These are phyloP conservation scores for Cunninghamia lanceolata DNA, from an alignment of 75 land plant genomes.

Conservation along the genomic window DNA sequence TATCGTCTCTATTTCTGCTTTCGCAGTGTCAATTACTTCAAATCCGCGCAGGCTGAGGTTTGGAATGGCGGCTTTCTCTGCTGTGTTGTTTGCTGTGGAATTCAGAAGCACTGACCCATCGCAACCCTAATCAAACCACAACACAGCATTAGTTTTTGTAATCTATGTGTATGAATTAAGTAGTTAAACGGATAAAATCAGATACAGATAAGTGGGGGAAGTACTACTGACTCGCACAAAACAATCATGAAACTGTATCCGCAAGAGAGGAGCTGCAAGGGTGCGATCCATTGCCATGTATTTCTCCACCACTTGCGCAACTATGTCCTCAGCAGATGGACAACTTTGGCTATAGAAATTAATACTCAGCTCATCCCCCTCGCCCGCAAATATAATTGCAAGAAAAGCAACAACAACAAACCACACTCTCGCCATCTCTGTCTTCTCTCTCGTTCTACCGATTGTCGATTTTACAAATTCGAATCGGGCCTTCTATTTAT, in stretches of 20 bases:
- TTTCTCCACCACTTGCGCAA: conserved; percentile 23
- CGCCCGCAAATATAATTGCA: background rate
- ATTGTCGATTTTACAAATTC: too few relatives aligned
- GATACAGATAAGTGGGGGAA: too few relatives aligned
- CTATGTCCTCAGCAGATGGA: conserved; percentile 28
- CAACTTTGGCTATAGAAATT: conserved; percentile 42
- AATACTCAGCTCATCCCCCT: background rate
- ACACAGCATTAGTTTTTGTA: background rate
- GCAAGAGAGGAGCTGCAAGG: conserved; percentile 32
- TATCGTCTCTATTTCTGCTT: too few relatives aligned
- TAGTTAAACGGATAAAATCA: too few relatives aligned
- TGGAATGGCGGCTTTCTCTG: conserved; percentile 27
- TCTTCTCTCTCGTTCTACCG: background rate
- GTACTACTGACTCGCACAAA: too few relatives aligned
- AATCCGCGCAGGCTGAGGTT: too few relatives aligned
- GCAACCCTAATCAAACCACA: conserved; percentile 41
- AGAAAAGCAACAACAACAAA: background rate
- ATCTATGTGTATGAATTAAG: too few relatives aligned
- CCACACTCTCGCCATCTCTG: background rate
- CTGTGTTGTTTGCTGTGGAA: conserved; percentile 16
- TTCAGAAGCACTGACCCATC: conserved; percentile 55
- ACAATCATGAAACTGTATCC: too few relatives aligned
- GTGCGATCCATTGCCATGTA: conserved; percentile 15
- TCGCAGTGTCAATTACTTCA: too few relatives aligned
- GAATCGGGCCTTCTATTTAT: too few relatives aligned